Evolutionary conservation across 345 rosid species (phyloP).

Genomic region (Orychophragmus violaceus): DNA sequence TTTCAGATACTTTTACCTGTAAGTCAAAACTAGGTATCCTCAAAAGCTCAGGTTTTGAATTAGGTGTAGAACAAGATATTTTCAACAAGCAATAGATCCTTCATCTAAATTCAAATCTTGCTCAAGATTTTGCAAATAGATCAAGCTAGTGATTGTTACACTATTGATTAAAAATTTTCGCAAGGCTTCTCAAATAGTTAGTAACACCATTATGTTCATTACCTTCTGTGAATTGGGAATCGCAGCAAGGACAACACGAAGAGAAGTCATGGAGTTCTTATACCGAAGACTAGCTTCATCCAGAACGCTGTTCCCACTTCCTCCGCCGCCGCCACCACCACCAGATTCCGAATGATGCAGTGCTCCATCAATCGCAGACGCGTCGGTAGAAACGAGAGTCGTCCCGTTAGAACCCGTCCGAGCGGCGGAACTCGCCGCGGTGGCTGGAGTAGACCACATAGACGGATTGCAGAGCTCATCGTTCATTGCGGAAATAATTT

Average conservation of each 20-base stretch:
- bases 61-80: background rate
- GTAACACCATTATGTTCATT: background rate
- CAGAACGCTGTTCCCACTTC: constrained; percentile 56
- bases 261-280: constrained; percentile 75
- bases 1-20: constrained; percentile 59
- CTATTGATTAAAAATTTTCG: no score
- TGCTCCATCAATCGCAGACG: constrained; percentile 41
- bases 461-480: constrained; percentile 89
- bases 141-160: background rate
- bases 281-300: constrained; percentile 81
- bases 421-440: constrained; percentile 11
- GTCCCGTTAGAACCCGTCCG: constrained; percentile 23
- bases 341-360: constrained; percentile 40
- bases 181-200: no score
- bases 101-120: background rate
- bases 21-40: background rate
- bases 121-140: no score
- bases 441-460: constrained; percentile 61
- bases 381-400: constrained; percentile 33
- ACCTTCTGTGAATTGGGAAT: constrained; percentile 83
- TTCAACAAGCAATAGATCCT: background rate
- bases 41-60: background rate
- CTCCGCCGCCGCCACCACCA: constrained; percentile 33
- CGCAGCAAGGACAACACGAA: constrained; percentile 68
- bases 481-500: constrained; percentile 80